Evolutionary conservation across 257 asterid species (phyloP).

Genomic region (Ocimum tenuiflorum): DNA sequence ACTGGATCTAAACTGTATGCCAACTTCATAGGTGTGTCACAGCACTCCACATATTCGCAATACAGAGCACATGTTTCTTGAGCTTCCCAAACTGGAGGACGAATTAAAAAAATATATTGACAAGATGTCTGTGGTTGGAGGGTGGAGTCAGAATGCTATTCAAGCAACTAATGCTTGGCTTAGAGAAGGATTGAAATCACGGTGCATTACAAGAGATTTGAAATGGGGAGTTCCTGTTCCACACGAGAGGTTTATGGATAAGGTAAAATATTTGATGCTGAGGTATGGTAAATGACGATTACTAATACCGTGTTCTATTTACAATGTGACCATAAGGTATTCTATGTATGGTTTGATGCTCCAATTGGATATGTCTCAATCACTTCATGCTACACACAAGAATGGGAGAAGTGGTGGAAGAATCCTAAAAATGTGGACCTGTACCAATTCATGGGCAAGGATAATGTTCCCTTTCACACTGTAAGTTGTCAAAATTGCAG

Average conservation of each 20-base stretch:
- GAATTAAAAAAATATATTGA: conserved; percentile 55
- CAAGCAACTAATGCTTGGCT: conserved; percentile 84
- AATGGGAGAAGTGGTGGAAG: conserved; percentile 99
- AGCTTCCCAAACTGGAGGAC: conserved; percentile 73
- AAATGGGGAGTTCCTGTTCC: conserved; percentile 99
- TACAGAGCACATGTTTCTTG: conserved; percentile 83
- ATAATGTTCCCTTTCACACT: conserved; percentile 87
- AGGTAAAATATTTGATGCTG: conserved; percentile 37
- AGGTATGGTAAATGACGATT: background rate
- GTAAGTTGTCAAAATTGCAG: conserved; percentile 35
- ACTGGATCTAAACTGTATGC: background rate
- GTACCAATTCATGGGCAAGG: conserved; percentile 96
- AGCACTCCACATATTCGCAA: conserved; percentile 57
- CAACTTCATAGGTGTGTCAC: conserved; percentile 53
- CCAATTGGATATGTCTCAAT: conserved; percentile 88
- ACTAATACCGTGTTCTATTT: background rate
- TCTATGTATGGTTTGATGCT: conserved; percentile 95
- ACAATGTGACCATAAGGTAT: conserved; percentile 46
- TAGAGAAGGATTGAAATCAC: conserved; percentile 63
- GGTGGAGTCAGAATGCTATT: conserved; percentile 96
- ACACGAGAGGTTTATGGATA: conserved; percentile 64
- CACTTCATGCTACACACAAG: conserved; percentile 72
- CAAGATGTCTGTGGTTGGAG: conserved; percentile 68
- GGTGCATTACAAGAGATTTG: conserved; percentile 88
- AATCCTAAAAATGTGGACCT: conserved; percentile 86